Percentiles rank a stretch among this genome's conserved stretches.
phyloP scores from a whole-genome alignment of 2,329 filamentous ascomycete species.

The Bipolaris oryzae region DNA sequence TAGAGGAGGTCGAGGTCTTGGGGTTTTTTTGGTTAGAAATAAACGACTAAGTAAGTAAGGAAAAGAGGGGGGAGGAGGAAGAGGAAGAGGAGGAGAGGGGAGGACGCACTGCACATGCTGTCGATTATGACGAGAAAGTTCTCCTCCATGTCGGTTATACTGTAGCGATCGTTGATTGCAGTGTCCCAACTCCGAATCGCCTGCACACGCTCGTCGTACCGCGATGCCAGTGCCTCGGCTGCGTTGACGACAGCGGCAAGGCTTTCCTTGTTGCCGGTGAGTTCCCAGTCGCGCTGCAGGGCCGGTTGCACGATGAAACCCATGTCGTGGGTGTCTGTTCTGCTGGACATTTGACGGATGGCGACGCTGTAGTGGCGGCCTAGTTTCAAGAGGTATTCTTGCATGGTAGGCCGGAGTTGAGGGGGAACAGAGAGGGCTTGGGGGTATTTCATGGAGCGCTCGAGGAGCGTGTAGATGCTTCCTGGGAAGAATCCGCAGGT shows the following conservation, averaged over 20 bases:
- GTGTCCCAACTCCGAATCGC: conserved; percentile 60
- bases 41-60: too few relatives aligned
- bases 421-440: conserved; percentile 30
- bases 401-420: conserved; percentile 24
- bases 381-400: conserved; percentile 32
- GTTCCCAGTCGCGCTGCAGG: conserved; percentile 55
- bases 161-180: conserved; percentile 46
- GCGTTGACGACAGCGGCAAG: conserved; percentile 52
- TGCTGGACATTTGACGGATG: conserved; percentile 40
- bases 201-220: conserved; percentile 51
- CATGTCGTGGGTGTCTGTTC: conserved; percentile 61
- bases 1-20: conserved; percentile 51
- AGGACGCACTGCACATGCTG: conserved; percentile 48
- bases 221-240: conserved; percentile 52
- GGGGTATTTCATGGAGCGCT: conserved; percentile 40
- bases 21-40: too few relatives aligned
- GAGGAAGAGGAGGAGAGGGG: neutral
- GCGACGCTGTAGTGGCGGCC: conserved; percentile 43
- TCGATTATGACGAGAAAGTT: conserved; percentile 54
- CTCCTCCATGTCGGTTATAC: conserved; percentile 43
- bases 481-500: conserved; percentile 48
- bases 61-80: neutral
- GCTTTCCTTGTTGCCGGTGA: conserved; percentile 51
- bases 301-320: conserved; percentile 61
- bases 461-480: conserved; percentile 42